phyloP scores from a whole-genome alignment of 345 rosid species.

The Dipteronia dyeriana region DNA sequence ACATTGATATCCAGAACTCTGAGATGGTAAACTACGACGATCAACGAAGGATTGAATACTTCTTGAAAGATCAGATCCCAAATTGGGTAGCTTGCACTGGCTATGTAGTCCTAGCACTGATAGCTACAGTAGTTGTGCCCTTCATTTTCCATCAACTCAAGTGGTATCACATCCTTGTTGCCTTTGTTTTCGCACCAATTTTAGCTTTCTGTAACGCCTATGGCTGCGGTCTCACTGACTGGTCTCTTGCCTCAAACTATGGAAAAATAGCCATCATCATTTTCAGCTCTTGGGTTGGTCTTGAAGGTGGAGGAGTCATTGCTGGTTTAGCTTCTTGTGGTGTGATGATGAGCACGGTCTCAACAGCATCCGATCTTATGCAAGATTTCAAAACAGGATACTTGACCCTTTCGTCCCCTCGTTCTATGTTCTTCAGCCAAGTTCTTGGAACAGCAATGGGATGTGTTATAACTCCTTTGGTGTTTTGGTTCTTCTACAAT shows the following conservation, averaged over 20 bases:
- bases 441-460: conserved; percentile 77
- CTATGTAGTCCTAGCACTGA: conserved; percentile 52
- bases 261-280: conserved; percentile 79
- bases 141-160: conserved; percentile 66
- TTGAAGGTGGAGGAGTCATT: conserved; percentile 58
- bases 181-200: conserved; percentile 69
- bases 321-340: conserved; percentile 89
- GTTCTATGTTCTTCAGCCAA: conserved; percentile 86
- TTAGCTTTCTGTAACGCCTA: conserved; percentile 90
- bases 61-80: conserved; percentile 77
- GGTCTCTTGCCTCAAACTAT: conserved; percentile 91
- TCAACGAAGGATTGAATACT: conserved; percentile 49
- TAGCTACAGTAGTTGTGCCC: conserved; percentile 59
- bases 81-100: conserved; percentile 55
- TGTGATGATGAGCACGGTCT: conserved; percentile 97
- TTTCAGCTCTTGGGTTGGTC: conserved; percentile 82
- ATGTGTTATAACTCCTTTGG: conserved; percentile 63
- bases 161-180: conserved; percentile 75
- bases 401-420: conserved; percentile 82
- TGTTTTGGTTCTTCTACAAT: conserved; percentile 81
- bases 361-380: conserved; percentile 88
- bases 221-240: conserved; percentile 83
- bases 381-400: conserved; percentile 97
- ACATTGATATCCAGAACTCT: not conserved
- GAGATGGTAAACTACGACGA: conserved; percentile 38